phyloP scores from a whole-genome alignment of 306 rosid genomes.

The Fragaria ananassa region DNA sequence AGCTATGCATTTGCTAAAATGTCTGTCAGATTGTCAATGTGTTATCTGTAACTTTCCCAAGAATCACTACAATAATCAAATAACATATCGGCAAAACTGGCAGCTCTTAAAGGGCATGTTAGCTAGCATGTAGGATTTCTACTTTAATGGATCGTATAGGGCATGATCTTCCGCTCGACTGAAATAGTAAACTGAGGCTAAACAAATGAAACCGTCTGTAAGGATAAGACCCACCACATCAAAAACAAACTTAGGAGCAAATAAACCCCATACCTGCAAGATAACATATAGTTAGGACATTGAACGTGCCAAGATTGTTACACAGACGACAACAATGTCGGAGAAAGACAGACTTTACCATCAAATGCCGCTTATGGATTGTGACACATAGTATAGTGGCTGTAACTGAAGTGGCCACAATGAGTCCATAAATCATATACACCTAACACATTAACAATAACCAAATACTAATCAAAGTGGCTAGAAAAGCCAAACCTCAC shows the following conservation, averaged over 20 bases:
- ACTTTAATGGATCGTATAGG: neutral
- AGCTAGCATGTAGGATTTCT: neutral
- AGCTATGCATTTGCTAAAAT: neutral
- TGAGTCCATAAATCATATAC: conserved; percentile 68
- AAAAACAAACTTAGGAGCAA: conserved; percentile 93
- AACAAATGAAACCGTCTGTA: conserved; percentile 62
- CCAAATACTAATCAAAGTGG: neutral
- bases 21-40: neutral
- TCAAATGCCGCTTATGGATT: conserved; percentile 89
- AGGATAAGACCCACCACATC: conserved; percentile 71
- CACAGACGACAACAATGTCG: neutral
- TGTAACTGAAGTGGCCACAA: conserved; percentile 57
- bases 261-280: conserved; percentile 95
- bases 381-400: conserved; percentile 76
- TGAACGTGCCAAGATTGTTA: neutral
- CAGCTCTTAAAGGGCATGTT: neutral
- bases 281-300: neutral
- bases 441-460: conserved; percentile 38
- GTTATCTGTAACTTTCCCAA: neutral
- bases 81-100: neutral
- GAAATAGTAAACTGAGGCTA: conserved; percentile 70
- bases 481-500: conserved; percentile 19
- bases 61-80: neutral
- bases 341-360: conserved; percentile 46
- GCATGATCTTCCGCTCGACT: conserved; percentile 19